These are phyloP conservation scores for Metschnikowia kofuensis DNA, from an alignment of 805 yeast species.

Conservation along the genomic window DNA sequence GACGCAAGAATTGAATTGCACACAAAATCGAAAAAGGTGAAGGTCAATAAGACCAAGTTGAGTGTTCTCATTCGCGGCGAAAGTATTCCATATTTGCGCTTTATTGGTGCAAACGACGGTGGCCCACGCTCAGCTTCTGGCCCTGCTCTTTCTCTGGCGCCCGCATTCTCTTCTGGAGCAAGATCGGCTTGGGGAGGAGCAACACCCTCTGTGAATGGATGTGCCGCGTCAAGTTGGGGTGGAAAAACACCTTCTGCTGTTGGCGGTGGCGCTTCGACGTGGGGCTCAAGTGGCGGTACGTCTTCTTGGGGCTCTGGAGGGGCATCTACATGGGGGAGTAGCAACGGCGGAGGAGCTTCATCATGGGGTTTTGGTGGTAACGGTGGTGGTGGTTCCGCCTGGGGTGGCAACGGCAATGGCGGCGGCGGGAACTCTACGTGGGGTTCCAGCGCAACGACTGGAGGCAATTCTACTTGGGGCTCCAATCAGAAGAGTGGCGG, in stretches of 20 bases:
- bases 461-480: slow-evolving; percentile 22
- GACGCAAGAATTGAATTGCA: slow-evolving; percentile 92
- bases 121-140: slow-evolving; percentile 15
- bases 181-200: slow-evolving; percentile 53
- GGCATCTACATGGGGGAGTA: slow-evolving; percentile 19
- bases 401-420: slow-evolving; percentile 11
- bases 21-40: slow-evolving; percentile 83
- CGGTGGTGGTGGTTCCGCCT: slow-evolving; percentile 20
- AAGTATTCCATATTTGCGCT: slow-evolving; percentile 75
- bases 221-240: slow-evolving; percentile 41
- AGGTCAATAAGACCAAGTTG: slow-evolving; percentile 75
- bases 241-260: slow-evolving; percentile 30
- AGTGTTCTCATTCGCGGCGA: slow-evolving; percentile 69
- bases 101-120: slow-evolving; percentile 51
- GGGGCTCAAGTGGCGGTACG: slow-evolving; percentile 45
- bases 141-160: slow-evolving; percentile 23
- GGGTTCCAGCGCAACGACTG: background rate
- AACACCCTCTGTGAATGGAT: slow-evolving; percentile 19
- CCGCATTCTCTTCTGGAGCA: slow-evolving; percentile 41
- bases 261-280: slow-evolving; percentile 37
- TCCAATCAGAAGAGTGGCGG: slow-evolving; percentile 14
- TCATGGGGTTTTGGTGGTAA: slow-evolving; percentile 14
- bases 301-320: slow-evolving; percentile 26
- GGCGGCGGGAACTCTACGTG: background rate
- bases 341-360: slow-evolving; percentile 15